Percentiles rank a stretch among this genome's conserved stretches.
These are phyloP conservation scores for Fraxinus dipetala DNA, from an alignment of 305 asterid genomes.

Conservation along the genomic window DNA sequence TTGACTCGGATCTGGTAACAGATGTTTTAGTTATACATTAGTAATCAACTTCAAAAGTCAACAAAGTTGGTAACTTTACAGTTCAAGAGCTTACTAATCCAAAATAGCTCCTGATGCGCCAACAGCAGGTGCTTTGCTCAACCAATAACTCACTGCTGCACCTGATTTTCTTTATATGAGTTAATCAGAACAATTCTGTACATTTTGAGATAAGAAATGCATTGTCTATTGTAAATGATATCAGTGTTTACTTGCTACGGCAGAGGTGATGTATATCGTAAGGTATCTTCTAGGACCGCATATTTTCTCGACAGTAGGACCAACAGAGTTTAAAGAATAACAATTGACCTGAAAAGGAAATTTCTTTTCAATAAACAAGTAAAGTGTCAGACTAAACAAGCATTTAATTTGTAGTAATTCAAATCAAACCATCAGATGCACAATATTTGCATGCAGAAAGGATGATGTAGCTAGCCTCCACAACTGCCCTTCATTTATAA, in stretches of 20 bases:
- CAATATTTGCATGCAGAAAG: conserved; percentile 78
- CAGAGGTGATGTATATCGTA: conserved; percentile 66
- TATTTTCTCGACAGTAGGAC: conserved; percentile 67
- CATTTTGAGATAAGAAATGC: conserved; percentile 17
- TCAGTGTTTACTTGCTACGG: conserved; percentile 61
- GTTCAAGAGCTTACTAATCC: conserved; percentile 62
- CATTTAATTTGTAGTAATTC: conserved; percentile 19
- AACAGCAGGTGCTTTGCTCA: conserved; percentile 73
- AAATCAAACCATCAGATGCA: conserved; percentile 73
- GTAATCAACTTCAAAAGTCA: not conserved
- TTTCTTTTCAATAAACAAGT: conserved; percentile 20
- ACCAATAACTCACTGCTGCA: conserved; percentile 75
- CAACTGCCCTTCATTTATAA: conserved; percentile 70
- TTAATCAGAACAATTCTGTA: conserved; percentile 23
- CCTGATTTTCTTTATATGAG: conserved; percentile 47
- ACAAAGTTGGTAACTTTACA: not conserved
- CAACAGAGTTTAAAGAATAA: conserved; percentile 73
- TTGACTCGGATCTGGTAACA: not conserved
- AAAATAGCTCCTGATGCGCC: conserved; percentile 93
- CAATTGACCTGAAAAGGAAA: conserved; percentile 67
- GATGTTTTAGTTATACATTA: not conserved
- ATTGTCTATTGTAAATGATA: conserved; percentile 21
- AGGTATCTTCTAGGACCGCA: conserved; percentile 74
- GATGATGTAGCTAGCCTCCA: conserved; percentile 89
- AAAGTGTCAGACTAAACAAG: conserved; percentile 2